Conservation (phyloP, 73 alveolate genomes). For the Stentor coeruleus region DNA sequence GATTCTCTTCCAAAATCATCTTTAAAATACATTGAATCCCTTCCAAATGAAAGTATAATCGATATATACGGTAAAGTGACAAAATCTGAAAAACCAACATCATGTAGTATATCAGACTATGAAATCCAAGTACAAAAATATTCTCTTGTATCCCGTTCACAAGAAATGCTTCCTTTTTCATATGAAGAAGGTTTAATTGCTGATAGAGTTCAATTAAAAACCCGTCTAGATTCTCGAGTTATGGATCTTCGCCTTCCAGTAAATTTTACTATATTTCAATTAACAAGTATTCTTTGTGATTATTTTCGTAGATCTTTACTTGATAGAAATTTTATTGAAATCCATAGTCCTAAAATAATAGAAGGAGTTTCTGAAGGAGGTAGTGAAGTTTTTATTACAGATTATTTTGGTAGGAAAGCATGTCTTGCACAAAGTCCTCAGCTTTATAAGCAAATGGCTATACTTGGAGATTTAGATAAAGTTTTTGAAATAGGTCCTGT, state of each 20-base stretch:
- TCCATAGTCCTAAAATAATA: constrained; percentile 93
- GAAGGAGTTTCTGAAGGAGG: constrained; percentile 99
- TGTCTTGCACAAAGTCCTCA: constrained; percentile 99
- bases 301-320: constrained; percentile 82
- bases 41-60: constrained; percentile 84
- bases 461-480: constrained; percentile 91
- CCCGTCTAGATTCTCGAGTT: constrained; percentile 91
- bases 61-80: constrained; percentile 73
- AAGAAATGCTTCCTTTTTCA: constrained; percentile 88
- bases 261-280: constrained; percentile 84
- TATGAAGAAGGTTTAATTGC: constrained; percentile 91
- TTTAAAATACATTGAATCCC: constrained; percentile 68
- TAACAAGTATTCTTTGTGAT: constrained; percentile 79
- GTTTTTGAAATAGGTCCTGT: constrained; percentile 99
- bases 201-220: constrained; percentile 46
- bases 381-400: constrained; percentile 92
- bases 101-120: constrained; percentile 80
- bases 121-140: constrained; percentile 75
- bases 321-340: constrained; percentile 80
- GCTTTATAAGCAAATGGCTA: constrained; percentile 98
- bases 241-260: constrained; percentile 95
- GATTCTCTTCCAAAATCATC: constrained; percentile 68
- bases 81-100: constrained; percentile 61
- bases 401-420: constrained; percentile 93
- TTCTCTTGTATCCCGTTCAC: constrained; percentile 65